Base-by-base conservation (phyloP, 2,329 filamentous ascomycete species). In the Xylaria sp. region DNA sequence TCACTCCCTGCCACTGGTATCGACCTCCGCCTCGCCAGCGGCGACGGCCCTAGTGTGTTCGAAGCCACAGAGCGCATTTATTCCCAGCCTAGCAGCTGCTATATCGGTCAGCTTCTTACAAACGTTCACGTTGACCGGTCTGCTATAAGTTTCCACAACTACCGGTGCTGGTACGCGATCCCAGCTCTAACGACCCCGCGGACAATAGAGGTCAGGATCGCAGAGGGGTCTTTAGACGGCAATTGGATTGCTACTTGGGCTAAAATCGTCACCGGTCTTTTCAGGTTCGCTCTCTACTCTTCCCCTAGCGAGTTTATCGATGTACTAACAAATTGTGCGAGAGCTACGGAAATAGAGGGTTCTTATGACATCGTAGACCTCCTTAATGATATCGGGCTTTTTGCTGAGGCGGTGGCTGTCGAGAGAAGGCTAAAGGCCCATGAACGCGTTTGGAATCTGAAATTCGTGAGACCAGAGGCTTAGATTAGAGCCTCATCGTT, bases 301-400 rank as follows among this genome's bases (percentile, higher is more conserved):
- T 61, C 72, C 2, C 23, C 48, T 0, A 28, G 31, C 4, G 58
- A 67, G 17, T 76, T 75, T 33, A 26, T 74, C 2, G 20, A 62
- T 3, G 60, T 76, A 0, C 5, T 77, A 2, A n/a, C 9, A 1
- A 72, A 68, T 9, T 75, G 74, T 36, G 71, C 73, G 1, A 9
- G 80, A 1, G 83, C 83, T 0, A 80, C 83, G 64, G 84, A 83
- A 68, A 83, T 84, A 68, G 83, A 84, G 0, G 79, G 80, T 0
- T 74, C 72, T 2, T 77, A 75, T 62, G 75, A 77, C 23, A 59
- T 73, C 15, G 62, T 77, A 10, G 76, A 77, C 53, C 40, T 77
- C 5, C 67, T 77, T 6, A 68, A 74, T 11, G 72, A 74, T 15
- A 57, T 77, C 0, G 73, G 72, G 0, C 69, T 77, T 2, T 69